Percentiles rank a stretch among this genome's conserved stretches.
phyloP scores from a whole-genome alignment of 2,329 filamentous ascomycete genomes.

The Ophiocordyceps sinensis region DNA sequence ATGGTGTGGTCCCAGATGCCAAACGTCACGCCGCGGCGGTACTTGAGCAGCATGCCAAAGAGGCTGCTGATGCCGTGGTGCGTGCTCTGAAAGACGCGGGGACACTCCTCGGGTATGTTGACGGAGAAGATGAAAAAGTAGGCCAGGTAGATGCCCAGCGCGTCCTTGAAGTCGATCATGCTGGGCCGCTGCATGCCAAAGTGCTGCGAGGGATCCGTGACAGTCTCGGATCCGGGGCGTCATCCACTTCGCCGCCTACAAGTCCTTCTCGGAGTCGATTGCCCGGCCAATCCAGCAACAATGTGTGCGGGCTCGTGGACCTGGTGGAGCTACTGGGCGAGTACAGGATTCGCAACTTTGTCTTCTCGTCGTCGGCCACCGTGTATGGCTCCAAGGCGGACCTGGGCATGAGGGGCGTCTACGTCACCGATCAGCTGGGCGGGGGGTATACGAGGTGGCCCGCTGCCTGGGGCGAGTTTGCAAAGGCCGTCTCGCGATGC shows the following conservation, averaged over 20 bases:
- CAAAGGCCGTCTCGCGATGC: background rate
- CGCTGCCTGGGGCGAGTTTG: conserved; percentile 4
- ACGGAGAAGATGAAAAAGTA: conserved; percentile 44
- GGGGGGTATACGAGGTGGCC: conserved; percentile 9
- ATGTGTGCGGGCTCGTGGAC: conserved; percentile 48
- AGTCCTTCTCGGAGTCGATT: conserved; percentile 51
- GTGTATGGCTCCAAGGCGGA: conserved; percentile 46
- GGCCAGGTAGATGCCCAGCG: conserved; percentile 22
- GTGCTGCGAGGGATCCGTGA: conserved; percentile 14
- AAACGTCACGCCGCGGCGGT: conserved; percentile 42
- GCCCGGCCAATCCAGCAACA: conserved; percentile 44
- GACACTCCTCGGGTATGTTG: conserved; percentile 39
- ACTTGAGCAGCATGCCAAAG: conserved; percentile 47
- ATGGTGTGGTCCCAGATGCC: conserved; percentile 53
- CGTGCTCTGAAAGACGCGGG: conserved; percentile 47
- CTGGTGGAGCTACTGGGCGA: conserved; percentile 41
- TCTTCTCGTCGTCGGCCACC: conserved; percentile 54
- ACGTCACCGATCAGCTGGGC: conserved; percentile 7
- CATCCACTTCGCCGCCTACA: conserved; percentile 57
- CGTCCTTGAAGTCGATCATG: conserved; percentile 19
- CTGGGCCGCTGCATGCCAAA: conserved; percentile 20
- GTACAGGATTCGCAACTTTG: conserved; percentile 48
- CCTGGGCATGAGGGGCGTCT: conserved; percentile 6
- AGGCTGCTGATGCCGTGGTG: conserved; percentile 47
- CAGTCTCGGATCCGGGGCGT: conserved; percentile 40